Evolutionary conservation across 108 stramenopile genomes (phyloP), one percentile per base, ranked within the genome.

Genomic region (Bacterosira constricta): DNA sequence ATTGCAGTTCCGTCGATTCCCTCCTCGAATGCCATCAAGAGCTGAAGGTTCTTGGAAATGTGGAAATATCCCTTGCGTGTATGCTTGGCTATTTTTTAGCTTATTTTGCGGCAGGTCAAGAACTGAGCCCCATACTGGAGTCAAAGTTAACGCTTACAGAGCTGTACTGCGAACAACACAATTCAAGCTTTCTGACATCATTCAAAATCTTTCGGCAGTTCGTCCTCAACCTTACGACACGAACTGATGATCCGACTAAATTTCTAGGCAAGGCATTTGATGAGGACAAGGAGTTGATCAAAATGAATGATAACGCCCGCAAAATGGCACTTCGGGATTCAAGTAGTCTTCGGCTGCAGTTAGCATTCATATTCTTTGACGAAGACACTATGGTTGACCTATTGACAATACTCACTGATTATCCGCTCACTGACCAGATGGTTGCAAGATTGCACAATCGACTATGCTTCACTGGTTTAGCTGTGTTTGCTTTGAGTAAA

Each of bases 351-450:
- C 56, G 69, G 36, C 42, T 81, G 47, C 45, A 59, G 62, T 53
- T 76, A 17, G 74, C 80, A 34, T 67, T 70, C 41, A 70, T 76
- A 9, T 81, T 76, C 58, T 46, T 52, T 20, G 80, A 81, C 35
- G 5, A 31, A 42, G 57, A 44, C 10, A 35, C 39, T 12, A 81
- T 81, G 80, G 58, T 36, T 0, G 59, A 15, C 5, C 63, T 81
- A 69, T 17, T 81, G 20, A 63, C 56, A 13, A 44, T 37, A 18
- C 50, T 76, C 10, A 25, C 66, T 29, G 41, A 15, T 12, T 75
- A 71, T 44, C 80, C 80, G 20, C 35, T 70, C 36, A 53, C 60
- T 36, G 80, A 81, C 65, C 37, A 56, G 17, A 37, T 60, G 4
- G 26, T 77, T 7, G 42, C 38, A 17, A 47, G 80, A 26, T 32